These are phyloP conservation scores for Vitis hybrid DNA, from an alignment of 177 flowering plant species.

Conservation along the genomic window DNA sequence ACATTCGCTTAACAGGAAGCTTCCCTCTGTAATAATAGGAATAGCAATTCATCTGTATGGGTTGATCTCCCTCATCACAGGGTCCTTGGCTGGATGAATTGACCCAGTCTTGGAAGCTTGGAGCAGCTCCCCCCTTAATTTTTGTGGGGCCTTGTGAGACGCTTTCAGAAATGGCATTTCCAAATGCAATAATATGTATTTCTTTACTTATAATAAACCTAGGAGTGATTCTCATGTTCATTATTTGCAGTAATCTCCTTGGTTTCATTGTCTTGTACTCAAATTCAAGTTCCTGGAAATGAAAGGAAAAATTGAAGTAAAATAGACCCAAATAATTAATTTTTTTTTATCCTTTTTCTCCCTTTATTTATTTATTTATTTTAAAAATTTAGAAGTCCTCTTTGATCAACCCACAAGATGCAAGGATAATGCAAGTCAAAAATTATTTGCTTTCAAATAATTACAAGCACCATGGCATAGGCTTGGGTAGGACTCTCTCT, in stretches of 20 bases:
- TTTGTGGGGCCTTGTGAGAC: slow-evolving; percentile 23
- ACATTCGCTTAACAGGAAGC: slow-evolving; percentile 69
- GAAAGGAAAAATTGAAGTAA: background rate
- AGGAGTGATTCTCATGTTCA: background rate
- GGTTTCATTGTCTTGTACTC: background rate
- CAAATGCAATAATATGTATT: slow-evolving; percentile 18
- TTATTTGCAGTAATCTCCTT: background rate
- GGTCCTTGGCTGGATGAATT: slow-evolving; percentile 11
- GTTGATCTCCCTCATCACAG: background rate
- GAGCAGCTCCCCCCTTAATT: slow-evolving; percentile 21
- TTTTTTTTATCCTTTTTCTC: too few relatives aligned
- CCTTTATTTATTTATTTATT: too few relatives aligned
- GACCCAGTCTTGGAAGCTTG: slow-evolving; percentile 30
- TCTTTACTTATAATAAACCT: background rate
- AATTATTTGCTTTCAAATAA: too few relatives aligned
- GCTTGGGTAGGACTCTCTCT: too few relatives aligned
- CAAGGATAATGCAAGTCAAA: too few relatives aligned
- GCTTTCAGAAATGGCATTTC: slow-evolving; percentile 1
- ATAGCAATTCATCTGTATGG: background rate
- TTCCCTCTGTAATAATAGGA: slow-evolving; percentile 45
- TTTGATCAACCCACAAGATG: too few relatives aligned
- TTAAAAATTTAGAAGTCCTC: too few relatives aligned
- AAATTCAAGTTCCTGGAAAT: background rate
- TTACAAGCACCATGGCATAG: too few relatives aligned
- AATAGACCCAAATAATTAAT: background rate